Percentiles rank a stretch among this genome's conserved stretches.
Evolutionary conservation across 1,284 basidiomycete species (phyloP).

Genomic region (Cutaneotrichosporon mucoides): DNA sequence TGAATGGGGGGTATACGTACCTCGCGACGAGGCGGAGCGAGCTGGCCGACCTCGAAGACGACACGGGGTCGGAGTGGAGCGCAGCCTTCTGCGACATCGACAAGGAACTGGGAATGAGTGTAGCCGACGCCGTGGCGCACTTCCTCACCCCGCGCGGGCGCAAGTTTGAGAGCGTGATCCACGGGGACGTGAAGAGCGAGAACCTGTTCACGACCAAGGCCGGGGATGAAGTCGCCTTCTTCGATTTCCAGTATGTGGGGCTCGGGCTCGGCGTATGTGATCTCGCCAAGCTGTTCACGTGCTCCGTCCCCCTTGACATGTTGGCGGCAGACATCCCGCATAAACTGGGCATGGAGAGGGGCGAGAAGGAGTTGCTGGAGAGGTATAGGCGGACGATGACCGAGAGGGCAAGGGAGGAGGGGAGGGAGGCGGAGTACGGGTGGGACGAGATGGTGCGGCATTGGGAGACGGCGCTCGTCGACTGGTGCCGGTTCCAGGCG

Average conservation of each 20-base stretch:
- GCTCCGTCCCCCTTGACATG: constrained; percentile 11
- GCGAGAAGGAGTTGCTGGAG: constrained; percentile 10
- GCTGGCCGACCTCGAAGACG: not conserved
- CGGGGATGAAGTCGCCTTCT: constrained; percentile 11
- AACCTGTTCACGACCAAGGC: constrained; percentile 13
- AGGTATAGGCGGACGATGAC: constrained; percentile 5
- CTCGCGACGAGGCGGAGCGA: constrained; percentile 17
- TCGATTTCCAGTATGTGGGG: constrained; percentile 22
- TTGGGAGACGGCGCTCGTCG: constrained; percentile 23
- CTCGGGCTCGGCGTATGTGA: constrained; percentile 20
- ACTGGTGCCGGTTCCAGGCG: constrained; percentile 24
- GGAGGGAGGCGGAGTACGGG: constrained; percentile 1
- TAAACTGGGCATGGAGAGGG: constrained; percentile 3
- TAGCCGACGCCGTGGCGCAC: constrained; percentile 4
- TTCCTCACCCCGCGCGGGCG: constrained; percentile 10
- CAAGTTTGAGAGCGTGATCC: constrained; percentile 7
- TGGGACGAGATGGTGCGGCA: constrained; percentile 16
- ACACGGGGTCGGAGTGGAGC: constrained; percentile 11
- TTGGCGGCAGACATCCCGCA: not conserved
- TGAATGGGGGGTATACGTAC: constrained; percentile 22
- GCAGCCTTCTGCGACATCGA: not conserved
- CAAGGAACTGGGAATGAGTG: not conserved
- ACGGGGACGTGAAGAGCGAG: constrained; percentile 22
- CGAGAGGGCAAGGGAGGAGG: not conserved
- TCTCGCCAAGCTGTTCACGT: constrained; percentile 22